A percentile compares a stretch with the other conserved stretches of the same genome.
These are phyloP conservation scores for Petunia hybrid DNA, from an alignment of 305 asterid genomes.

Conservation along the genomic window DNA sequence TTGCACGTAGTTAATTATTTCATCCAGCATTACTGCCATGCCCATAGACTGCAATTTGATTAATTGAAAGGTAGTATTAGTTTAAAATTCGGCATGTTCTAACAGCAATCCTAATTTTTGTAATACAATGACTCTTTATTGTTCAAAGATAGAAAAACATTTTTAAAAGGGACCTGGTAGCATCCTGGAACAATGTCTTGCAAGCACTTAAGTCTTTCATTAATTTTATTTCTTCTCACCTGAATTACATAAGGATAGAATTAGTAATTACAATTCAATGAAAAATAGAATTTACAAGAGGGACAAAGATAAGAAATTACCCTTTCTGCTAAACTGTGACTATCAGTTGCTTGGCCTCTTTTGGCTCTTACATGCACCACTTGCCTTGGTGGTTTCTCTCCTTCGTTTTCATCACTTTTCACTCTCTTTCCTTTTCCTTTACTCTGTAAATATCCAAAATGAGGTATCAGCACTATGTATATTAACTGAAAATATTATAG, in stretches of 20 bases:
- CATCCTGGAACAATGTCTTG: conserved; percentile 97
- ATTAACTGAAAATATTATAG: not conserved
- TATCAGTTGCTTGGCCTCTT: conserved; percentile 91
- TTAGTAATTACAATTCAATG: not conserved
- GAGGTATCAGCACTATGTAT: not conserved
- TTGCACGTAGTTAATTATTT: conserved; percentile 80
- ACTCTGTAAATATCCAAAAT: conserved; percentile 3
- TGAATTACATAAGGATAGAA: conserved; percentile 32
- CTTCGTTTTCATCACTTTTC: conserved; percentile 52
- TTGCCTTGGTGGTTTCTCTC: conserved; percentile 49
- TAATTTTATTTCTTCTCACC: conserved; percentile 88
- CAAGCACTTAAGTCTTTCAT: conserved; percentile 75
- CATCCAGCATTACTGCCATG: conserved; percentile 96
- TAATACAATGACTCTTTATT: not conserved
- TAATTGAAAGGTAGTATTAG: not conserved
- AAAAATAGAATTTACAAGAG: not conserved
- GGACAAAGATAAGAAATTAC: conserved; percentile 39
- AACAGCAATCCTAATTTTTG: not conserved
- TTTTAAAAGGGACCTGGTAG: conserved; percentile 58
- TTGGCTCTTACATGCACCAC: conserved; percentile 91
- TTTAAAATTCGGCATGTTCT: not conserved
- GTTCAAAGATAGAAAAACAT: not conserved
- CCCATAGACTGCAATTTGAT: conserved; percentile 79
- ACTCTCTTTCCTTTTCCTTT: conserved; percentile 58
- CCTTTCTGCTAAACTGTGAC: conserved; percentile 95